Evolutionary conservation across 208 protist species (phyloP).

Genomic region (Balamuthia mandrillaris): DNA sequence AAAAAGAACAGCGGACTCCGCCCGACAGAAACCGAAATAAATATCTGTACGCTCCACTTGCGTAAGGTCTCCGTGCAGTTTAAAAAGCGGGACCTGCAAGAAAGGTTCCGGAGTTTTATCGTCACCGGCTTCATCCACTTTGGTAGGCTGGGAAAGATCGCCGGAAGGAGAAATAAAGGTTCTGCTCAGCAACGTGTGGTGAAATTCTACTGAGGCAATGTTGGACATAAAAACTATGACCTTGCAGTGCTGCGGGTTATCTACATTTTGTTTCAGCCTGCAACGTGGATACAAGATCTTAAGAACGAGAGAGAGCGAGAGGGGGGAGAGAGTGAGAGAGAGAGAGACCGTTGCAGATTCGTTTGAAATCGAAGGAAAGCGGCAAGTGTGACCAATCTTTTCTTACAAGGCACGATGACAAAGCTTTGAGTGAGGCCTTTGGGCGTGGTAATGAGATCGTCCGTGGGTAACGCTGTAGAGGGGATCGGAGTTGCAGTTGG

Average conservation of each 20-base stretch:
- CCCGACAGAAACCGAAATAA: slow-evolving; percentile 83
- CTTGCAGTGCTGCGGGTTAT: slow-evolving; percentile 50
- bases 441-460: slow-evolving; percentile 22
- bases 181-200: slow-evolving; percentile 65
- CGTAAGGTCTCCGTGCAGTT: slow-evolving; percentile 91
- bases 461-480: background rate
- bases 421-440: slow-evolving; percentile 72
- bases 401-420: slow-evolving; percentile 70
- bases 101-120: slow-evolving; percentile 13
- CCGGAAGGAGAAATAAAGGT: background rate
- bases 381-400: slow-evolving; percentile 70
- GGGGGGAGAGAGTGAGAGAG: no score
- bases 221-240: slow-evolving; percentile 79
- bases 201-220: slow-evolving; percentile 77
- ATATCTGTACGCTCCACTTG: slow-evolving; percentile 87
- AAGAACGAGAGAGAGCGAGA: no score
- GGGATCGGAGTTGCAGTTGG: background rate
- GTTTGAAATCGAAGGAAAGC: slow-evolving; percentile 73
- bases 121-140: no score
- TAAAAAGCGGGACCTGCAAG: slow-evolving; percentile 73
- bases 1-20: slow-evolving; percentile 84
- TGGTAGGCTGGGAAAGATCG: background rate
- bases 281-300: slow-evolving; percentile 25
- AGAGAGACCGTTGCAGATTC: no score
- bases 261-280: slow-evolving; percentile 7